These are phyloP conservation scores for Vigna trinervia DNA, from an alignment of 306 rosid species.

Conservation along the genomic window DNA sequence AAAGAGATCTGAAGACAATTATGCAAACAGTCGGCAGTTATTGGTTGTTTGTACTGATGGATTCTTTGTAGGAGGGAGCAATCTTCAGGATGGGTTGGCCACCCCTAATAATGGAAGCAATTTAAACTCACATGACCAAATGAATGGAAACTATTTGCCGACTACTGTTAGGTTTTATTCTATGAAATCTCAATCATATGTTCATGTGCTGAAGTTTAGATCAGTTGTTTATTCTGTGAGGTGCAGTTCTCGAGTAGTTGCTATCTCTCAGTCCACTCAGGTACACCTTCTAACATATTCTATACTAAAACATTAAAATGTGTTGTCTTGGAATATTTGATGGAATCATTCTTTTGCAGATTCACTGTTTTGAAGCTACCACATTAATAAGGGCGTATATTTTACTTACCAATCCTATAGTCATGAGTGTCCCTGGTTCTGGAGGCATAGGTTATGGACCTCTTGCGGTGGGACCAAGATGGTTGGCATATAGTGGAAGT, in stretches of 20 bases:
- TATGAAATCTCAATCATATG: slow-evolving; percentile 79
- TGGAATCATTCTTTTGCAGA: slow-evolving; percentile 57
- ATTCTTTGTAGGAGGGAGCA: slow-evolving; percentile 63
- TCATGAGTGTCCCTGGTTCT: slow-evolving; percentile 63
- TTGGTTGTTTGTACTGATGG: slow-evolving; percentile 82
- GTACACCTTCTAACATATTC: slow-evolving; percentile 49
- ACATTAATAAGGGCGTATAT: slow-evolving; percentile 83
- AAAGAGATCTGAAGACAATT: slow-evolving; percentile 70
- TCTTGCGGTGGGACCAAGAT: slow-evolving; percentile 93
- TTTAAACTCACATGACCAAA: slow-evolving; percentile 64
- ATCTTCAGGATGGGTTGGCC: slow-evolving; percentile 58
- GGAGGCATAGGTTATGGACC: slow-evolving; percentile 92
- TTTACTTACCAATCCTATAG: slow-evolving; percentile 80
- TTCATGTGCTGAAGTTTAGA: slow-evolving; percentile 85
- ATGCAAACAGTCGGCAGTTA: slow-evolving; percentile 71
- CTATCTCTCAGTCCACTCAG: slow-evolving; percentile 85
- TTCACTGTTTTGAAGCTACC: slow-evolving; percentile 85
- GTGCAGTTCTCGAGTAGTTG: slow-evolving; percentile 91
- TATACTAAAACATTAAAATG: slow-evolving; percentile 9
- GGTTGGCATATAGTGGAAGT: slow-evolving; percentile 96
- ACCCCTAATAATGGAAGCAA: slow-evolving; percentile 54
- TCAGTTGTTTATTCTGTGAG: slow-evolving; percentile 82
- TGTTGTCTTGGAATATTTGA: slow-evolving; percentile 38
- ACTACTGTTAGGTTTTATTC: slow-evolving; percentile 85
- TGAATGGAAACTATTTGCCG: slow-evolving; percentile 69